A percentile compares a stretch with the other conserved stretches of the same genome.
Evolutionary conservation across 2,329 filamentous ascomycete species (phyloP).

Genomic region (Ascocoryne sarcoides): DNA sequence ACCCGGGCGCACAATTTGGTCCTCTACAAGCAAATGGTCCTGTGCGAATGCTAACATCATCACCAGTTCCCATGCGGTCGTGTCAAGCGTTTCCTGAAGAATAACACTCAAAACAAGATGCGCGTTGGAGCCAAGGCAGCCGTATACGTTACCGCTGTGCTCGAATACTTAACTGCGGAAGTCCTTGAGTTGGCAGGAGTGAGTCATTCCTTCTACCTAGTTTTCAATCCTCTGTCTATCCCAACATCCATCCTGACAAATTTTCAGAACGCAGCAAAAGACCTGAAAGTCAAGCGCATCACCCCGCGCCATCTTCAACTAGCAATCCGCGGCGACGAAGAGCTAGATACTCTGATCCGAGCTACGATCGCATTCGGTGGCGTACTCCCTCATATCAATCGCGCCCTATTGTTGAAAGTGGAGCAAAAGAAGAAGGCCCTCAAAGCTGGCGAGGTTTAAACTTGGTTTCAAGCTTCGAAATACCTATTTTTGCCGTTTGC

Average conservation of each 20-base stretch:
- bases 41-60: constrained; percentile 26
- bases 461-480: too few relatives aligned
- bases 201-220: constrained; percentile 33
- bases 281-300: constrained; percentile 99
- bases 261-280: constrained; percentile 83
- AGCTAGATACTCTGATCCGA: constrained; percentile 93
- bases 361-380: constrained; percentile 97
- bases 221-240: constrained; percentile 3
- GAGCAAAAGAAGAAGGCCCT: constrained; percentile 98
- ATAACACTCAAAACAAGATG: constrained; percentile 99
- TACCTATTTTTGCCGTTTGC: too few relatives aligned
- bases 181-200: constrained; percentile 92
- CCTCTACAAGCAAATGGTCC: too few relatives aligned
- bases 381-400: constrained; percentile 98
- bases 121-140: constrained; percentile 97
- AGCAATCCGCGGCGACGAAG: constrained; percentile 96
- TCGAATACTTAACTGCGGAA: constrained; percentile 97
- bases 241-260: not conserved
- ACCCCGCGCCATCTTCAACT: constrained; percentile 96
- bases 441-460: too few relatives aligned
- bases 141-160: constrained; percentile 94
- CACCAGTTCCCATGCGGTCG: constrained; percentile 92
- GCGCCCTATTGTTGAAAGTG: constrained; percentile 88
- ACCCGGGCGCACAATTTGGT: too few relatives aligned
- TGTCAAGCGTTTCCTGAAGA: constrained; percentile 99